Evolutionary conservation across 371 early-diverging fungal genomes (phyloP).

Genomic region (Mucor mucedo): DNA sequence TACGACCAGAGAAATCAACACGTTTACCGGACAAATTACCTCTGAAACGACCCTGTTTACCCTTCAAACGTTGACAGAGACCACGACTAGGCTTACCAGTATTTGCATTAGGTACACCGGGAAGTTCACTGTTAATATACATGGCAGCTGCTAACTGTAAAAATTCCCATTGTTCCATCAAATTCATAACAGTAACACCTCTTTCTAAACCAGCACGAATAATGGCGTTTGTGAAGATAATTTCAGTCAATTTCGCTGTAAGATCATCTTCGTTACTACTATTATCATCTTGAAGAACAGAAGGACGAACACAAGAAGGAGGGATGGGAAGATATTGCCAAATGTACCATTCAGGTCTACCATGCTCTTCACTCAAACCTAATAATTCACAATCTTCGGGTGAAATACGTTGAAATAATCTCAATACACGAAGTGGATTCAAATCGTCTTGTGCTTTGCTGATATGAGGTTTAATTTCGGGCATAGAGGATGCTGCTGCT

Average conservation of each 20-base stretch:
- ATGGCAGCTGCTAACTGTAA: slow-evolving; percentile 95
- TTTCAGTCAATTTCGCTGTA: slow-evolving; percentile 98
- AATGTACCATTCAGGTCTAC: slow-evolving; percentile 91
- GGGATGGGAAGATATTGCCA: slow-evolving; percentile 97
- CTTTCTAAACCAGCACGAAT: slow-evolving; percentile 85
- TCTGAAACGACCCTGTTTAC: slow-evolving; percentile 99
- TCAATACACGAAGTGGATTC: slow-evolving; percentile 88
- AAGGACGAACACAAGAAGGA: slow-evolving; percentile 98
- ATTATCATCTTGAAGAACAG: slow-evolving; percentile 92
- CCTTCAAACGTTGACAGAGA: slow-evolving; percentile 98
- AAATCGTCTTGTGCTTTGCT: slow-evolving; percentile 93
- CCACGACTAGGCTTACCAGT: slow-evolving; percentile 85
- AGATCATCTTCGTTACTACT: slow-evolving; percentile 99
- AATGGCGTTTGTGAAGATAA: slow-evolving; percentile 91
- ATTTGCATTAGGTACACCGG: slow-evolving; percentile 73
- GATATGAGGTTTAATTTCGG: slow-evolving; percentile 79
- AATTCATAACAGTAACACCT: slow-evolving; percentile 76
- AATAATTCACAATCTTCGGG: slow-evolving; percentile 96
- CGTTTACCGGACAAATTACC: slow-evolving; percentile 99
- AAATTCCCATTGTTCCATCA: slow-evolving; percentile 99
- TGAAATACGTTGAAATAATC: slow-evolving; percentile 87
- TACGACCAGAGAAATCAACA: slow-evolving; percentile 99
- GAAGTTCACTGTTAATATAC: slow-evolving; percentile 97
- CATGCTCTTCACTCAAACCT: slow-evolving; percentile 85
- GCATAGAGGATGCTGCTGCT: slow-evolving; percentile 71